These are phyloP conservation scores for Amphicarpaea edgeworthii DNA, from an alignment of 306 rosid genomes.

Conservation along the genomic window DNA sequence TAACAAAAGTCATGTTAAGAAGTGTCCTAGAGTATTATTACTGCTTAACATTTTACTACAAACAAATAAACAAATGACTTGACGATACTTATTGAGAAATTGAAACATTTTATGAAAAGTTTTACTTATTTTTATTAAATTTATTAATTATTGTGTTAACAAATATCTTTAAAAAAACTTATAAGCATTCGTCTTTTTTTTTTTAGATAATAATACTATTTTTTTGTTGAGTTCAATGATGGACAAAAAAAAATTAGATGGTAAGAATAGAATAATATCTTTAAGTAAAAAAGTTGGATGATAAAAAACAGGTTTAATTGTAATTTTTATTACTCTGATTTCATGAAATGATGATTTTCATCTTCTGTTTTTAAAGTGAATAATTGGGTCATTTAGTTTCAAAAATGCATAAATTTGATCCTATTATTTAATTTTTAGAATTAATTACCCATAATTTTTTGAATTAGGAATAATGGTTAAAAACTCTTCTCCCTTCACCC, in stretches of 20 bases:
- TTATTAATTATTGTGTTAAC: not conserved
- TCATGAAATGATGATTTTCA: too few relatives aligned
- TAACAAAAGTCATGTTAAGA: not conserved
- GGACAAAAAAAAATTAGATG: not conserved
- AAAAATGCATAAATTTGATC: too few relatives aligned
- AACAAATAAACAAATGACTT: not conserved
- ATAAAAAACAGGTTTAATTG: too few relatives aligned
- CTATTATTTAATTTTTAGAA: too few relatives aligned
- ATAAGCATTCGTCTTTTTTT: not conserved
- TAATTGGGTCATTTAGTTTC: too few relatives aligned
- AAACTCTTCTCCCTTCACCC: too few relatives aligned
- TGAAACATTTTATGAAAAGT: not conserved
- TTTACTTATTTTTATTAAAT: not conserved
- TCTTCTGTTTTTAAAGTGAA: too few relatives aligned
- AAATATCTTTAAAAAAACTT: not conserved
- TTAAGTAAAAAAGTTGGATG: not conserved
- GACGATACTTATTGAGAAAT: not conserved
- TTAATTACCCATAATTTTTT: too few relatives aligned
- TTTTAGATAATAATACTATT: too few relatives aligned
- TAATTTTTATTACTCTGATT: too few relatives aligned
- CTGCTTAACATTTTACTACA: not conserved
- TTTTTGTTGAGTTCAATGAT: too few relatives aligned
- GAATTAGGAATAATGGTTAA: too few relatives aligned
- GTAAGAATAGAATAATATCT: not conserved
- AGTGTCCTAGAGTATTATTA: not conserved